A percentile compares a stretch with the other conserved stretches of the same genome.
phyloP scores from a whole-genome alignment of 176 grass and related monocot genomes.

The Lolium rigidum region DNA sequence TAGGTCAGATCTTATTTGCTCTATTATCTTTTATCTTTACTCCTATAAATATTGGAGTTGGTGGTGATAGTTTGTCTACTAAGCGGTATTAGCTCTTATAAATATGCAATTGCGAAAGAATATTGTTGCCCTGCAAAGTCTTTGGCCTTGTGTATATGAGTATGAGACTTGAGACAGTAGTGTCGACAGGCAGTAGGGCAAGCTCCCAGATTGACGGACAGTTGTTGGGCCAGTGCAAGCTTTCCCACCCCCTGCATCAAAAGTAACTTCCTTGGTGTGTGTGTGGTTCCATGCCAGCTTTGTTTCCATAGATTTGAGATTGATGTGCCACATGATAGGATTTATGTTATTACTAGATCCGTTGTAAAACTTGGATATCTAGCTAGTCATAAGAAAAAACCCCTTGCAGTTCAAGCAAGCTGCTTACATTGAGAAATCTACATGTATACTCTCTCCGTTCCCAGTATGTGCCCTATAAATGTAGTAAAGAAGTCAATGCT shows the following conservation, averaged over 20 bases:
- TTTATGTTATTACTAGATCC: background rate
- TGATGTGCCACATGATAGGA: background rate
- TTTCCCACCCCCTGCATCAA: no score
- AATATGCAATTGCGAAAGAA: background rate
- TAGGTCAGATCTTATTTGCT: background rate
- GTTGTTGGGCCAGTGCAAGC: no score
- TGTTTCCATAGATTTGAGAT: background rate
- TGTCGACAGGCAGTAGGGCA: background rate
- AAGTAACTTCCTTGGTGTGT: no score
- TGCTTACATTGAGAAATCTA: background rate
- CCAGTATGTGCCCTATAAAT: no score
- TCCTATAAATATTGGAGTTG: background rate
- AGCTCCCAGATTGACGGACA: background rate
- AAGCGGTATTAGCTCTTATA: background rate
- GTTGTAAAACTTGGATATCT: background rate
- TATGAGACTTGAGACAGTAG: no score
- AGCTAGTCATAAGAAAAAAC: background rate
- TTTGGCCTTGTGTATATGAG: background rate
- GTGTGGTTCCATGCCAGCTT: background rate
- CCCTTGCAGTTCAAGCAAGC: background rate
- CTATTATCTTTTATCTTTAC: background rate
- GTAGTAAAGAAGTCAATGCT: no score
- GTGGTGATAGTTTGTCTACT: background rate
- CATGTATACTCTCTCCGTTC: background rate
- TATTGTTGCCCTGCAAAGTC: background rate